Percentiles rank a stretch among this genome's conserved stretches.
These are phyloP conservation scores for Aspergillus fumigatus DNA, from an alignment of 2,329 filamentous ascomycete species.

Conservation along the genomic window DNA sequence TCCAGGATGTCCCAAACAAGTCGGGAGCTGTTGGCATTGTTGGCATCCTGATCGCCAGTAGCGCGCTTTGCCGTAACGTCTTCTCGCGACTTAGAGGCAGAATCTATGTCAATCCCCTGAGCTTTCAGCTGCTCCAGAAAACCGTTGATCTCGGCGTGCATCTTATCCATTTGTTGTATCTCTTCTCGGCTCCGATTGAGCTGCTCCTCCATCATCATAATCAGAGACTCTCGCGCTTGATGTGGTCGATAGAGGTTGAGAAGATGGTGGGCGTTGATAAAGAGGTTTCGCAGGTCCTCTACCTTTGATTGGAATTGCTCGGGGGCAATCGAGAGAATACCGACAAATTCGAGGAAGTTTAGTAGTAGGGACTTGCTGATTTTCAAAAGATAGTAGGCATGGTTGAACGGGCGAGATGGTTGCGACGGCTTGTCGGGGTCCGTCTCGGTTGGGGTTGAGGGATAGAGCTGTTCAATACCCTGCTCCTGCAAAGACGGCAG, in stretches of 20 bases:
- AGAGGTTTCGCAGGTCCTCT: constrained; percentile 71
- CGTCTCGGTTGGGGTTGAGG: constrained; percentile 49
- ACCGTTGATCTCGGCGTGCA: constrained; percentile 63
- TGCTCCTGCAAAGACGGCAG: constrained; percentile 65
- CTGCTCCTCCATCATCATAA: constrained; percentile 81
- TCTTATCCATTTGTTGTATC: constrained; percentile 69
- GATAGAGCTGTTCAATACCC: constrained; percentile 67
- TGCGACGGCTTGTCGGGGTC: constrained; percentile 44
- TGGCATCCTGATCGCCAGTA: constrained; percentile 16
- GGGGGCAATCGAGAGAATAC: constrained; percentile 64
- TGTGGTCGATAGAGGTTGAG: constrained; percentile 93
- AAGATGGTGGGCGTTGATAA: constrained; percentile 88
- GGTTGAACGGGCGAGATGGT: constrained; percentile 43
- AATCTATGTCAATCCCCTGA: constrained; percentile 23
- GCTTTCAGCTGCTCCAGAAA: constrained; percentile 33
- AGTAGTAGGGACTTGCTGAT: constrained; percentile 80
- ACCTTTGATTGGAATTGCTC: constrained; percentile 66
- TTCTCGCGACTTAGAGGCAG: constrained; percentile 3
- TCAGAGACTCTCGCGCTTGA: constrained; percentile 83
- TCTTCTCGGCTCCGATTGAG: constrained; percentile 68
- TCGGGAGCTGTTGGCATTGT: constrained; percentile 27
- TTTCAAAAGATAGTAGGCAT: constrained; percentile 62
- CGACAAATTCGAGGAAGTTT: constrained; percentile 81
- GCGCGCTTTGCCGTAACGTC: constrained; percentile 6
- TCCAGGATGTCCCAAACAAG: constrained; percentile 39